Evolutionary conservation across 768 basidiomycete genomes (phyloP).

Genomic region (Neoboletus magnificus): DNA sequence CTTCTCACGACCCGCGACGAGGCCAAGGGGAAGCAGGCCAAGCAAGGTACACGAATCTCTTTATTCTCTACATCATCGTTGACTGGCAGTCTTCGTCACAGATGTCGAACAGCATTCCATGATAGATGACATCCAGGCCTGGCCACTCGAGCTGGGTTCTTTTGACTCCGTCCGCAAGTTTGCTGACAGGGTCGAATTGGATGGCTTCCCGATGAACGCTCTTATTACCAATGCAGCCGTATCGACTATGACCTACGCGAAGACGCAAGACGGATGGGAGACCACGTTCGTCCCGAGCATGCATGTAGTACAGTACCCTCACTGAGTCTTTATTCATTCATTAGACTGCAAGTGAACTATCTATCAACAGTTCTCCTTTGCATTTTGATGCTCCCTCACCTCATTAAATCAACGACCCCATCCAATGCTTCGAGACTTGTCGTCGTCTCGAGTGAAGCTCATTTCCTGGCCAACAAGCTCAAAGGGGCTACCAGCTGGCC

Average conservation of each 20-base stretch:
- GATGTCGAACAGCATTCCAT: conserved; percentile 17
- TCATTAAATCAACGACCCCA: conserved; percentile 28
- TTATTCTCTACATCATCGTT: not conserved
- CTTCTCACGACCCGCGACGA: conserved; percentile 27
- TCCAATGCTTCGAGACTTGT: conserved; percentile 26
- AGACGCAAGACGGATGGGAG: conserved; percentile 38
- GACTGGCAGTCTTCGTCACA: conserved; percentile 1
- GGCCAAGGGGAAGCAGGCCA: conserved; percentile 17
- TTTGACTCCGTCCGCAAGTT: conserved; percentile 35
- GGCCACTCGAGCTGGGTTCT: conserved; percentile 33
- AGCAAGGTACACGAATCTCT: conserved; percentile 12
- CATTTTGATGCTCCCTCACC: conserved; percentile 34
- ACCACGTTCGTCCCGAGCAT: conserved; percentile 25
- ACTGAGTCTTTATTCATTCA: not conserved
- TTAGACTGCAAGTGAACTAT: conserved; percentile 36
- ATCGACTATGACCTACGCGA: conserved; percentile 10
- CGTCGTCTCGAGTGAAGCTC: conserved; percentile 31
- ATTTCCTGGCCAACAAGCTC: conserved; percentile 17
- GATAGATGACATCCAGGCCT: conserved; percentile 20
- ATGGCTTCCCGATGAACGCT: conserved; percentile 26
- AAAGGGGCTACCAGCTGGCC: conserved; percentile 12
- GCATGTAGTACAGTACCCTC: not conserved
- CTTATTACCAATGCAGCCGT: conserved; percentile 34
- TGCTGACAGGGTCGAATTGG: conserved; percentile 25
- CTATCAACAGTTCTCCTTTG: conserved; percentile 35